Conservation (phyloP, 768 basidiomycete species). For the Amanita pseudoporphyria region DNA sequence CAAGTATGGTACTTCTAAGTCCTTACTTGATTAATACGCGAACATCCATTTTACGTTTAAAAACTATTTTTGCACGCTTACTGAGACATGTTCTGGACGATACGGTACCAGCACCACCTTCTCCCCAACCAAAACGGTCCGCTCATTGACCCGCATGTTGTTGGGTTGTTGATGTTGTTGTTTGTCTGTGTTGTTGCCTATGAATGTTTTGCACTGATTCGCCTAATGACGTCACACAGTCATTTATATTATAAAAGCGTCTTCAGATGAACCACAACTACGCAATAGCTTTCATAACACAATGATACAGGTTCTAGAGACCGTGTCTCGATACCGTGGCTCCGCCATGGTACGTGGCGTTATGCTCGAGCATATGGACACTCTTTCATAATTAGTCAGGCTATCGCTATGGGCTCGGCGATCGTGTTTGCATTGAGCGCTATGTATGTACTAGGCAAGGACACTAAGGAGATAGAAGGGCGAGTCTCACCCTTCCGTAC, state of each 20-base stretch:
- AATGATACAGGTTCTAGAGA: background rate
- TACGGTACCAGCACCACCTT: conserved; percentile 79
- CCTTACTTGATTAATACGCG: conserved; percentile 2
- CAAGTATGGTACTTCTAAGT: conserved; percentile 74
- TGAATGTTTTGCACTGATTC: too few relatives aligned
- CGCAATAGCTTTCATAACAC: background rate
- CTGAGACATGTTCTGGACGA: conserved; percentile 42
- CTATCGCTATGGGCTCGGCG: conserved; percentile 19
- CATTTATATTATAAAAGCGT: too few relatives aligned
- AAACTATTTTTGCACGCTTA: conserved; percentile 16
- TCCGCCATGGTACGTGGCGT: background rate
- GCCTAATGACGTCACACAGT: too few relatives aligned
- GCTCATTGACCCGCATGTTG: conserved; percentile 56
- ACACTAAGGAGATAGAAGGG: conserved; percentile 26
- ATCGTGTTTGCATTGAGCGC: conserved; percentile 20
- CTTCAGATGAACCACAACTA: too few relatives aligned
- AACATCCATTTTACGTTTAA: background rate
- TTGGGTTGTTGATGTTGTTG: background rate
- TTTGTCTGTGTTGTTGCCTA: too few relatives aligned
- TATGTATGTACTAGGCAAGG: conserved; percentile 23
- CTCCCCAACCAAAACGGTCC: conserved; percentile 54
- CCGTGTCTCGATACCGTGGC: conserved; percentile 1
- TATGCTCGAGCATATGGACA: background rate
- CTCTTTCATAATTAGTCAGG: conserved; percentile 13
- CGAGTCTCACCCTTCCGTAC: conserved; percentile 22